Conservation (phyloP, 371 early-diverging fungal genomes). For the Syncephalastrum contaminatum region DNA sequence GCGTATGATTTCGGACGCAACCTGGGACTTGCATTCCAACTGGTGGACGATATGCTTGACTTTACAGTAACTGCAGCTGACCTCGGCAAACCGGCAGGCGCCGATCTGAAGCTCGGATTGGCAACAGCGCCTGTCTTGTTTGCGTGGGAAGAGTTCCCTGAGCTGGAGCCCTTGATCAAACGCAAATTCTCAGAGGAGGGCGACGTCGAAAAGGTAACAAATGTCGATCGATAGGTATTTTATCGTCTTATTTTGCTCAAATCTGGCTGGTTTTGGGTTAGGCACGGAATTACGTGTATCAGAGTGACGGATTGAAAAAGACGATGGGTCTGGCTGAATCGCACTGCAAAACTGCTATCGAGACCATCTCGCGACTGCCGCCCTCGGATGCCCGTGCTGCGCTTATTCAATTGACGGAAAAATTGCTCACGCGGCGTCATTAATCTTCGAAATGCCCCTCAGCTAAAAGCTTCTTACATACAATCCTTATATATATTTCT, state of each 20-base stretch:
- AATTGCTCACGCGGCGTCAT: constrained; percentile 42
- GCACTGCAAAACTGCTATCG: constrained; percentile 61
- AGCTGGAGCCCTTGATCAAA: constrained; percentile 80
- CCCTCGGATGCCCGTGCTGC: constrained; percentile 70
- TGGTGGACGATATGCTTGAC: constrained; percentile 92
- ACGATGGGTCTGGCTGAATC: constrained; percentile 58
- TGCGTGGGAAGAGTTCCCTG: constrained; percentile 87
- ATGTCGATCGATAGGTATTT: neutral
- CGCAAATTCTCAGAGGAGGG: constrained; percentile 76
- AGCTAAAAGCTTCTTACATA: too few species aligned
- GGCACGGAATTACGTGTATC: constrained; percentile 70
- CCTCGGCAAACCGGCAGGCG: constrained; percentile 89
- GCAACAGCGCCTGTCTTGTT: constrained; percentile 94
- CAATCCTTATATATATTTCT: too few species aligned
- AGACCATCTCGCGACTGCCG: constrained; percentile 60
- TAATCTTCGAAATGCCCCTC: constrained; percentile 6
- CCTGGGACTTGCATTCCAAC: constrained; percentile 93
- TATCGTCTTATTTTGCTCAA: constrained; percentile 8
- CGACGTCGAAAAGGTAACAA: constrained; percentile 58
- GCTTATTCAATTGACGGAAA: constrained; percentile 61
- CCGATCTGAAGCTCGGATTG: constrained; percentile 83
- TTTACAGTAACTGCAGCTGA: constrained; percentile 78
- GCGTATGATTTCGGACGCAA: constrained; percentile 86
- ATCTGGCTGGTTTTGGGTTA: constrained; percentile 11
- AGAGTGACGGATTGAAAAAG: constrained; percentile 67